Conservation (phyloP, 164 flowering plant genomes). For the Annona cherimola region DNA sequence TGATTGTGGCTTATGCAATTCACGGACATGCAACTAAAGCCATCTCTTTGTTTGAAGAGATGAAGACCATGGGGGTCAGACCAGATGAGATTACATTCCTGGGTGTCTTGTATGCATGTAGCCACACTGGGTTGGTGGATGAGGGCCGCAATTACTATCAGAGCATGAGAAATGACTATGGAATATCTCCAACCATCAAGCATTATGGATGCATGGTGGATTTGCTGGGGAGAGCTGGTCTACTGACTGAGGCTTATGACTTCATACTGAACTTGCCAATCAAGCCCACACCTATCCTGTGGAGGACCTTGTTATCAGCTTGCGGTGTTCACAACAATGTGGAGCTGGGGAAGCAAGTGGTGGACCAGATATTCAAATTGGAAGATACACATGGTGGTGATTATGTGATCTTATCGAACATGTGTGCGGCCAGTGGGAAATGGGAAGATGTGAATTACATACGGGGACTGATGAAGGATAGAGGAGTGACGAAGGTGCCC, state of each 20-base stretch:
- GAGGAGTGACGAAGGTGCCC: slow-evolving; percentile 49
- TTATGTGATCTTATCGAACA: slow-evolving; percentile 61
- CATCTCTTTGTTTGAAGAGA: slow-evolving; percentile 45
- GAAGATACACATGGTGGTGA: slow-evolving; percentile 70
- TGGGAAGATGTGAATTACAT: slow-evolving; percentile 59
- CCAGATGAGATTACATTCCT: slow-evolving; percentile 68
- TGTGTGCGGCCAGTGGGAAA: slow-evolving; percentile 56
- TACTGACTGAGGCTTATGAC: slow-evolving; percentile 48
- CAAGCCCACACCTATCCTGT: slow-evolving; percentile 55
- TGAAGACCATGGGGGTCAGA: slow-evolving; percentile 31
- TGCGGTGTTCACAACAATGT: slow-evolving; percentile 53
- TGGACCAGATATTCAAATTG: slow-evolving; percentile 40
- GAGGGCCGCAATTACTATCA: slow-evolving; percentile 47
- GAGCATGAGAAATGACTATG: slow-evolving; percentile 42
- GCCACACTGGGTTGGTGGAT: slow-evolving; percentile 53
- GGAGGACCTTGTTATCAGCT: slow-evolving; percentile 70
- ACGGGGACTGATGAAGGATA: slow-evolving; percentile 58
- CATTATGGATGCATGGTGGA: slow-evolving; percentile 79
- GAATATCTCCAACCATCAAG: slow-evolving; percentile 49
- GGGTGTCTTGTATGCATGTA: slow-evolving; percentile 59
- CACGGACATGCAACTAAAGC: slow-evolving; percentile 55
- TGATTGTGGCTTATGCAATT: slow-evolving; percentile 60
- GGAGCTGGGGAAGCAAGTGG: slow-evolving; percentile 49
- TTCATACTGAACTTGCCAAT: slow-evolving; percentile 51
- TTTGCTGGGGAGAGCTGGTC: slow-evolving; percentile 60